Percentiles rank a stretch among this genome's conserved stretches.
Conservation (phyloP, 2,329 filamentous ascomycete species). For the Calonectria naviculata region DNA sequence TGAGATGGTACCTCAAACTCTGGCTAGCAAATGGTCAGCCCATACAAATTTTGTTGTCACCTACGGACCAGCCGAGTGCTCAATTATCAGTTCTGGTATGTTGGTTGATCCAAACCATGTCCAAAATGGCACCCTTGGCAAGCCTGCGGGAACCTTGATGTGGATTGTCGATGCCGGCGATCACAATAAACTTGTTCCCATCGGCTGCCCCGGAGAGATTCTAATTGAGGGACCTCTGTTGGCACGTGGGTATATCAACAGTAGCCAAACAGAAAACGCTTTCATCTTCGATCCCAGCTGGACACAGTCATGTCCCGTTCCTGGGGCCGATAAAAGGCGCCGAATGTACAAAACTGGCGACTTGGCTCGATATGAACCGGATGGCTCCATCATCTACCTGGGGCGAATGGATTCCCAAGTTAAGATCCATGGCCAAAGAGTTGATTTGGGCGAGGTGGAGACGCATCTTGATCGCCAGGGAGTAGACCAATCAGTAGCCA, state of each 20-base stretch:
- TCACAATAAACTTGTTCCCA: neutral
- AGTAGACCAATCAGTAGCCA: neutral
- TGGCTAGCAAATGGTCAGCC: neutral
- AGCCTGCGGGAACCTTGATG: neutral
- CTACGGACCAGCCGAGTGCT: neutral
- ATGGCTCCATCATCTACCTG: neutral
- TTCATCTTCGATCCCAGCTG: neutral
- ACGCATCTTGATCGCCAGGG: neutral
- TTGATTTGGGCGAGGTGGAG: neutral
- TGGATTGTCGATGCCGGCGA: neutral
- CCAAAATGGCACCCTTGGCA: neutral
- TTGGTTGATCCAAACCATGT: neutral
- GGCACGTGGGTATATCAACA: neutral
- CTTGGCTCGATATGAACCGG: neutral
- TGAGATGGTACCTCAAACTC: neutral
- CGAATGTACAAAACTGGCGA: neutral
- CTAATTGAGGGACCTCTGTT: neutral
- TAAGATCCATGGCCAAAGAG: neutral
- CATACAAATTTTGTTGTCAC: neutral
- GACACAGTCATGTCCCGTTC: neutral
- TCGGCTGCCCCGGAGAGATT: neutral
- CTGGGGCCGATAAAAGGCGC: neutral
- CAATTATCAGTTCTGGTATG: neutral
- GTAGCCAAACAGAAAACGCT: neutral
- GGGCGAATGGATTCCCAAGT: neutral